Base-by-base conservation (phyloP, 257 asterid genomes). In the Lavandula angustifolia region DNA sequence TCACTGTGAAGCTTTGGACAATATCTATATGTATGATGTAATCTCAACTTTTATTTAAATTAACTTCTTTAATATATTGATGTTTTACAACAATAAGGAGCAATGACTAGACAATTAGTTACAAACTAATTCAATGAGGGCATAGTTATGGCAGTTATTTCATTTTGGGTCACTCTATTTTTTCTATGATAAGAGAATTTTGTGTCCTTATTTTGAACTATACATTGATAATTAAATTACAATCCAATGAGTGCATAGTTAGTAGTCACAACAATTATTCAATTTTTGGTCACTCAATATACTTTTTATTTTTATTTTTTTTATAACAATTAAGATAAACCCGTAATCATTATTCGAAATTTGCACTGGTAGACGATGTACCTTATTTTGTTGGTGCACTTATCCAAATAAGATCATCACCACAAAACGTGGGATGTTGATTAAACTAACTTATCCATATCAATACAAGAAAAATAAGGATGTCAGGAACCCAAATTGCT, bases 401-500 rank as follows among this genome's bases (percentile, higher is more conserved):
- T 13, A 69, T 57, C 69, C 33, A 34, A 55, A 67, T 67, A 63
- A 65, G 58, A 55, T 66, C 71, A 10, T 67, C 38, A 35, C 62
- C 71, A 65, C 14, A 40, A 22, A 67, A 54, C 13, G 67, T 65
- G 60, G 59, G 73, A 69, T 44, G 27, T 52, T 65, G 54, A 59
- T 60, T 65, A 35, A n/a, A 38, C 9, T 47, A 60, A 22, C 3
- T 41, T 46, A 67, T 47, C 58, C 54, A 54, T 67, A 50, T 58
- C 68, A 65, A 73, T 1, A 60, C 18, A 65, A 14, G 32, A 29
- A 60, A 49, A 17, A 29, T 35, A 18, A 55, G 48, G 46, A 47
- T 52, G 75, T 72, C 81, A 77, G 68, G 54, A 67, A 29, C 42
- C 69, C 62, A 5, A 75, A 69, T 56, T 68, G 72, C 47, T 18